Base-by-base conservation (phyloP, 371 early-diverging fungal species). In the Phascolomyces articulosus region DNA sequence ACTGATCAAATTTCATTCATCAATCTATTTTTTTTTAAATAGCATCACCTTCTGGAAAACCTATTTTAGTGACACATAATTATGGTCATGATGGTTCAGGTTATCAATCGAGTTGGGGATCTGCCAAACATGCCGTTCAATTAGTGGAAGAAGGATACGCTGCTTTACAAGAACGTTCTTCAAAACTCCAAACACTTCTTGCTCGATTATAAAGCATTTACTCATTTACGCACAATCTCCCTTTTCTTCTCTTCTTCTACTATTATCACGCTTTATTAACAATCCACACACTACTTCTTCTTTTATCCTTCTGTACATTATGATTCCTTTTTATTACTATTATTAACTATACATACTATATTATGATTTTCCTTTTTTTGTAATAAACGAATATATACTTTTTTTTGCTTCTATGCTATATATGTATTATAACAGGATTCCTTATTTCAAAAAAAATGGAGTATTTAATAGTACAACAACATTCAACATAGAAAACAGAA, bases 61-160 rank as follows among this genome's bases (percentile, higher is more conserved):
- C 68, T n/a, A 69, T 87, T 9, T 49, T 89, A 40, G 66, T 91
- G 10, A 80, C 84, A 7, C 90, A 92, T 70, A 89, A 90, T 62
- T 92, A 92, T 78, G 94, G 94, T 0, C 93, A 94, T 71, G 91
- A 66, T 29, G 67, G 62, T 13, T 68, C 70, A 73, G 84, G 91
- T 26, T 91, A 84, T 72, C 87, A 90, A 69, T 80, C 86, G 26
- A 88, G 90, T 63, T 93, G 91, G 91, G 93, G 91, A 13, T 79
- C 85, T 51, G 86, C 88, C 4, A 73, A 80, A 41, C 75, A 78
- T 31, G 82, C 79, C 2, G 71, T 78, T 8, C 60, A 68, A 10
- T 62, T 87, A 31, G 78, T 91, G 21, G 70, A 81, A 38, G 66
- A 80, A 60, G 80, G 71, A 1, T 58, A 64, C 55, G 53, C 69